Evolutionary conservation across 495 filamentous ascomycete genomes (phyloP).

Genomic region (Penicillium samsonianum): DNA sequence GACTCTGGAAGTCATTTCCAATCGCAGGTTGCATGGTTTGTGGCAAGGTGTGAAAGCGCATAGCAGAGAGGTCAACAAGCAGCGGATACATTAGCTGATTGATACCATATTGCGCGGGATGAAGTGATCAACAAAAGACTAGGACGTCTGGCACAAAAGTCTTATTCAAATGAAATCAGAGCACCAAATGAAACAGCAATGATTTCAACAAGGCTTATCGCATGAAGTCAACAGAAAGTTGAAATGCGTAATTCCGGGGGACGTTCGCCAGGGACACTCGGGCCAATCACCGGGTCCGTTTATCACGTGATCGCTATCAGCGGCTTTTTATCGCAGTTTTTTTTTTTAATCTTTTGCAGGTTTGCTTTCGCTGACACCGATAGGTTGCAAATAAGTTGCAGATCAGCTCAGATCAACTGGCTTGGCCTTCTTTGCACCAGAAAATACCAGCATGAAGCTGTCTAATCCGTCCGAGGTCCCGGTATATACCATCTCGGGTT

Average conservation of each 20-base stretch:
- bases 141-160: background rate
- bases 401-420: conserved; percentile 3
- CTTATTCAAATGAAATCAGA: background rate
- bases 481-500: conserved; percentile 94
- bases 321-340: conserved; percentile 43
- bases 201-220: conserved; percentile 2
- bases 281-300: conserved; percentile 25
- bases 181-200: background rate
- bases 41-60: conserved; percentile 12
- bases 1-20: conserved; percentile 45
- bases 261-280: conserved; percentile 31
- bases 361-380: conserved; percentile 20
- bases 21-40: conserved; percentile 12
- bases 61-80: conserved; percentile 8
- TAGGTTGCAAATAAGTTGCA: conserved; percentile 7
- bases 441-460: conserved; percentile 72
- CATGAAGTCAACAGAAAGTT: conserved; percentile 14
- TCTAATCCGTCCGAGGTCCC: conserved; percentile 85
- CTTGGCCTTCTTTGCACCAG: conserved; percentile 36
- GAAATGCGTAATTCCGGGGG: conserved; percentile 28
- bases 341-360: conserved; percentile 47
- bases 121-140: conserved; percentile 2
- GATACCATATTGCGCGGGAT: conserved; percentile 26
- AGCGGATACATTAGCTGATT: conserved; percentile 25
- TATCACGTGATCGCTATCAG: conserved; percentile 44